These are phyloP conservation scores for Fraxinus cuspidata DNA, from an alignment of 257 asterid genomes.

Conservation along the genomic window DNA sequence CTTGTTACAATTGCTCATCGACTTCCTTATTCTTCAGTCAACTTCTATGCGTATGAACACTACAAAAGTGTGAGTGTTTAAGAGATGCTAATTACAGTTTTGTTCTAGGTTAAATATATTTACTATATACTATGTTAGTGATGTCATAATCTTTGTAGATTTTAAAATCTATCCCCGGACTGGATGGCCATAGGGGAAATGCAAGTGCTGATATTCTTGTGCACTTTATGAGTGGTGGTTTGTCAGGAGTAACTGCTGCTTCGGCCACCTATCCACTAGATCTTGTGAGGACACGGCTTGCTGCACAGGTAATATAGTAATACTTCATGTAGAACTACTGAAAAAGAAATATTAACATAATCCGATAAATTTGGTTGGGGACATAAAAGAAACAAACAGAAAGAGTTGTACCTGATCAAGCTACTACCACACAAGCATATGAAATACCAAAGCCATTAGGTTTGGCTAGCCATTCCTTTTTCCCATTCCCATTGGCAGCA, in stretches of 20 bases:
- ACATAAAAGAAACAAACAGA: neutral
- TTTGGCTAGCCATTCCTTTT: constrained; percentile 1
- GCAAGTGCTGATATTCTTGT: constrained; percentile 45
- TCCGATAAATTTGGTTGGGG: neutral
- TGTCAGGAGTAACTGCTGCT: constrained; percentile 73
- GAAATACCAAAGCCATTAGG: neutral
- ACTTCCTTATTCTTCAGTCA: constrained; percentile 70
- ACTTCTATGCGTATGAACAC: constrained; percentile 65
- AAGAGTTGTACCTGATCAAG: neutral
- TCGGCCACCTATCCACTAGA: constrained; percentile 78
- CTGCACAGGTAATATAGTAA: constrained; percentile 60
- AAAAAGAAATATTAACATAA: neutral
- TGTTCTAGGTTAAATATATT: neutral
- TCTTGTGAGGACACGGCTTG: constrained; percentile 75
- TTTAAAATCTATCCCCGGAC: constrained; percentile 53
- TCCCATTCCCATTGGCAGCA: neutral
- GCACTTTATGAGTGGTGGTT: constrained; percentile 75
- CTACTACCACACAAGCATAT: neutral
- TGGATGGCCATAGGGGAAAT: constrained; percentile 39
- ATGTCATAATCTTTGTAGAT: constrained; percentile 38
- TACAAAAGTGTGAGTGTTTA: constrained; percentile 58
- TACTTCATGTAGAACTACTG: neutral
- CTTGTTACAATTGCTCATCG: constrained; percentile 77
- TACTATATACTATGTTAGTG: neutral
- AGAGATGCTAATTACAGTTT: neutral